Evolutionary conservation across 2,329 filamentous ascomycete genomes (phyloP), one percentile per base, ranked within the genome.

Genomic region (Colletotrichum ledebouriae): DNA sequence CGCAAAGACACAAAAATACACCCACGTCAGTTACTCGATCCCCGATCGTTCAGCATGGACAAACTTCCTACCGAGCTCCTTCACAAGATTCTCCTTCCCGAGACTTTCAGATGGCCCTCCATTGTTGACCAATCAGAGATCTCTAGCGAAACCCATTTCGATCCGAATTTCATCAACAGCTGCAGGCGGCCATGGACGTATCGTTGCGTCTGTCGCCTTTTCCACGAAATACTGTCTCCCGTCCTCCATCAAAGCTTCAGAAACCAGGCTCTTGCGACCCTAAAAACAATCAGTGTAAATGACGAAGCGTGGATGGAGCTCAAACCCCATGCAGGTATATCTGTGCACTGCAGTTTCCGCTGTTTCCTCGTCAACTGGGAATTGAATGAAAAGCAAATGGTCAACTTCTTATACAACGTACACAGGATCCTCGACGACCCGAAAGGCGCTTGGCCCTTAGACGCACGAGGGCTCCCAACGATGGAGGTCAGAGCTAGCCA

Each of bases 1-100:
- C 52, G 52, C 52, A 55, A 34, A 41, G 52, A 55, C 22, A 5
- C 12, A 55, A 55, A 55, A 17, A n/a, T 2, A 33, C 34, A 29
- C 13, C 37, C 37, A 39, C 13, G 6, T 29, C 25, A 12, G 47
- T 15, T 50, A 10, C 12, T 6, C 22, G 47, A 25, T 5, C 47
- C 22, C 7, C 34, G 5, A 53, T 39, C 13, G 29, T n/a, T 53
- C 25, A 33, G 15, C 49, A 37, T 53, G 49, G 49, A 17, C 25
- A 33, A 17, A 11, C 29, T 34, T 17, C 29, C 49, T 29, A 53
- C 29, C 29, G 49, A 53, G 49, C 3, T 50, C 20, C 47, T 50
- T 5, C 2, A 17, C 22, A 50, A 33, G 25, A 50, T 50, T n/a
- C 22, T 50, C 7, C 47, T 50, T 22, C 47, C 47, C 15, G 47